A percentile compares a stretch with the other conserved stretches of the same genome.
Conservation (phyloP, 2,329 filamentous ascomycete species). For the Penicillium janthinellum region DNA sequence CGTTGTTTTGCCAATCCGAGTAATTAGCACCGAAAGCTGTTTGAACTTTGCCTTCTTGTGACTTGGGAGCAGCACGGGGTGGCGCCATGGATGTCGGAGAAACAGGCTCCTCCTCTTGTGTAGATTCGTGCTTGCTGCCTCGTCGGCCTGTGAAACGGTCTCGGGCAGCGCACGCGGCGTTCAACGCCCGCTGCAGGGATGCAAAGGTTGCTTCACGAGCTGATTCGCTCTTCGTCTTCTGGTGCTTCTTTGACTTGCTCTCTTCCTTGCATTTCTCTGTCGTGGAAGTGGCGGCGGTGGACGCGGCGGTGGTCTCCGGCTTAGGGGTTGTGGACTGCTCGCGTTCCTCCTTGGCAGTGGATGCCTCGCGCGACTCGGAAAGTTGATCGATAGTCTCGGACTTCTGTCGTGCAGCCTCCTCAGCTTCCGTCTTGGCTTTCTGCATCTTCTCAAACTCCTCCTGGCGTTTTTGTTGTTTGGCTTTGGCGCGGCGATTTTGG, state of each 20-base stretch:
- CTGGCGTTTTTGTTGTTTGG: constrained; percentile 54
- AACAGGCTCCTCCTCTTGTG: constrained; percentile 30
- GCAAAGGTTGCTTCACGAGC: constrained; percentile 46
- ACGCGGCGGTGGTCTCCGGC: constrained; percentile 23
- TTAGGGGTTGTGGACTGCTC: constrained; percentile 33
- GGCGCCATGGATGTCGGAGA: constrained; percentile 33
- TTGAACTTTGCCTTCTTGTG: constrained; percentile 20
- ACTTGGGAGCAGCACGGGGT: constrained; percentile 16
- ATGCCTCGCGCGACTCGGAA: constrained; percentile 27
- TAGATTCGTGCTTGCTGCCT: constrained; percentile 23
- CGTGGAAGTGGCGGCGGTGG: constrained; percentile 17
- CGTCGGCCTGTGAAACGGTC: constrained; percentile 31
- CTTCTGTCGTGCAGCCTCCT: constrained; percentile 38
- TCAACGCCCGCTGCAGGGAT: constrained; percentile 48
- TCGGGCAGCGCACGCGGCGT: constrained; percentile 44
- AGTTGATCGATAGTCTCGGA: constrained; percentile 28
- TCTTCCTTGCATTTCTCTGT: constrained; percentile 23
- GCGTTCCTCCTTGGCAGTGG: constrained; percentile 26
- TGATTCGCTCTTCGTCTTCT: constrained; percentile 42
- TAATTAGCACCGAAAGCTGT: constrained; percentile 26
- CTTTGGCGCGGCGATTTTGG: constrained; percentile 55
- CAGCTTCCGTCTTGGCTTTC: constrained; percentile 40
- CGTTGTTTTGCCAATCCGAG: constrained; percentile 33
- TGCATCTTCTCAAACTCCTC: constrained; percentile 53
- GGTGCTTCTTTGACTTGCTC: constrained; percentile 35